A percentile compares a stretch with the other conserved stretches of the same genome.
phyloP scores from a whole-genome alignment of 2,329 filamentous ascomycete species.

The Orbilia brochopaga region DNA sequence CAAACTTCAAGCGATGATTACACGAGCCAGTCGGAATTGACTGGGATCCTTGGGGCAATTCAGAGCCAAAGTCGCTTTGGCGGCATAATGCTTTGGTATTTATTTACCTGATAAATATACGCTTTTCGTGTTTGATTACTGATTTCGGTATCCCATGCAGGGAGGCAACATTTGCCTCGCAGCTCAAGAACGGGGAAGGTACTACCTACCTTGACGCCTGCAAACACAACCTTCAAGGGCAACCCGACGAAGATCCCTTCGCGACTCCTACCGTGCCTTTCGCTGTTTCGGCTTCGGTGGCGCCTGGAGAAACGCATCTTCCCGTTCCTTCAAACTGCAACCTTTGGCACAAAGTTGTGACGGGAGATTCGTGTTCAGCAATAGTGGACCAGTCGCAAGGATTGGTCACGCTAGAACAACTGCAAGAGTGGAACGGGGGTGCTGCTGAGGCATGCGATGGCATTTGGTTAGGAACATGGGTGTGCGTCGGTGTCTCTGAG shows the following conservation, averaged over 20 bases:
- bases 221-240: constrained; percentile 34
- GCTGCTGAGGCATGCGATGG: constrained; percentile 5
- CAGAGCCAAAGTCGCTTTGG: constrained; percentile 36
- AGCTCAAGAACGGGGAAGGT: constrained; percentile 27
- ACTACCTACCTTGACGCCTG: constrained; percentile 23
- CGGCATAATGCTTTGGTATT: constrained; percentile 46
- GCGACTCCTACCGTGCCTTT: constrained; percentile 21
- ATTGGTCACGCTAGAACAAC: constrained; percentile 12
- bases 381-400: constrained; percentile 13
- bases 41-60: constrained; percentile 10
- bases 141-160: constrained; percentile 9
- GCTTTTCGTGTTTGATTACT: background rate
- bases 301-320: constrained; percentile 35
- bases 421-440: constrained; percentile 32
- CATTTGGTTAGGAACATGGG: constrained; percentile 20
- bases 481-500: constrained; percentile 25
- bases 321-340: constrained; percentile 16
- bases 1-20: constrained; percentile 21
- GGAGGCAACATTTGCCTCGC: constrained; percentile 37
- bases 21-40: constrained; percentile 21
- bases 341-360: constrained; percentile 34
- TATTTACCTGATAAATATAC: background rate
- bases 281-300: constrained; percentile 12
- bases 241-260: constrained; percentile 11
- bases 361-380: no score